Conservation (phyloP, 1,284 basidiomycete species). For the Kalmanozyma brasiliensis region DNA sequence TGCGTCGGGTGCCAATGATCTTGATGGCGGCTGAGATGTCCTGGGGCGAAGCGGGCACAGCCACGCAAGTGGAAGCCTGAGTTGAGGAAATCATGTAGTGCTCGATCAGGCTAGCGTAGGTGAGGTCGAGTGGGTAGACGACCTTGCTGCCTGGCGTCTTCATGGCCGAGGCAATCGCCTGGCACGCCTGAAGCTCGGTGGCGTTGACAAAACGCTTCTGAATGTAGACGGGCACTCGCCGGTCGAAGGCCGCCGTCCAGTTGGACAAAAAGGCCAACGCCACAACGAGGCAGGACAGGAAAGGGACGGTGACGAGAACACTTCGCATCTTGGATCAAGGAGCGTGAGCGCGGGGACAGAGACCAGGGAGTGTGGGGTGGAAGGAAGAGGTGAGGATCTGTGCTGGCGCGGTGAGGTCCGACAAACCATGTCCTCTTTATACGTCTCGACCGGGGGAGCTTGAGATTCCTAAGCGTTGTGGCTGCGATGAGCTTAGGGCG, state of each 20-base stretch:
- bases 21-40: slow-evolving; percentile 49
- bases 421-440: too few species aligned
- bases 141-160: slow-evolving; percentile 20
- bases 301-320: slow-evolving; percentile 18
- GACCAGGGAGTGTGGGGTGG: too few species aligned
- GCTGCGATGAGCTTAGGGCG: too few species aligned
- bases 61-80: slow-evolving; percentile 46
- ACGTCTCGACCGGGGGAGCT: too few species aligned
- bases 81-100: slow-evolving; percentile 46
- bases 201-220: slow-evolving; percentile 36
- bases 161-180: slow-evolving; percentile 27
- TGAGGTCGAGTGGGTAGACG: slow-evolving; percentile 31
- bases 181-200: slow-evolving; percentile 42
- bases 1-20: slow-evolving; percentile 44
- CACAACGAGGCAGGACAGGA: slow-evolving; percentile 30
- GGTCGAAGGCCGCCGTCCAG: slow-evolving; percentile 31
- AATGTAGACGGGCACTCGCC: slow-evolving; percentile 7
- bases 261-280: slow-evolving; percentile 30
- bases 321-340: slow-evolving; percentile 14
- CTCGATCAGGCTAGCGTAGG: slow-evolving; percentile 22
- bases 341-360: not conserved
- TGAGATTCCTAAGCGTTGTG: too few species aligned
- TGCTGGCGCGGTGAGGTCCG: too few species aligned
- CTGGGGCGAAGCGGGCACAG: slow-evolving; percentile 35
- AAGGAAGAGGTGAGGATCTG: not conserved